Evolutionary conservation across 805 yeast genomes (phyloP), one percentile per base, ranked within the genome.

Genomic region (Barnettozyma sucrosica): DNA sequence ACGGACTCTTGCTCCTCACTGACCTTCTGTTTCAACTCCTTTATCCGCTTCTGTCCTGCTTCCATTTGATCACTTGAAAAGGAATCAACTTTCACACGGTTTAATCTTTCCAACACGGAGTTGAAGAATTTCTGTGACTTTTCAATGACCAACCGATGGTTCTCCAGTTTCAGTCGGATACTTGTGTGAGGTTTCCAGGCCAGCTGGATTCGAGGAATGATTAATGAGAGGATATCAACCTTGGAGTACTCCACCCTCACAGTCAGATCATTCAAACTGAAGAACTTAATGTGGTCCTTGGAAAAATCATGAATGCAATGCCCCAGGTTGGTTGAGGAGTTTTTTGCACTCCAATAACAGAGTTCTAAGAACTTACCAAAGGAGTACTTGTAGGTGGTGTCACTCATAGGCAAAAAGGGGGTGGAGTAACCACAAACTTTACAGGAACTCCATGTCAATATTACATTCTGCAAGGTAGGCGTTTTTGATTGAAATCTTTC

Each of bases 311-410:
- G 97, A 0, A 73, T 66, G 64, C 99, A 93, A 19, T 75, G 72
- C 1, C 83, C 85, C 46, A 75, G 66, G 2, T 81, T 84, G 6
- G 80, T 70, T 48, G 80, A 69, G 13, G 77, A 70, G 34, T 80
- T 68, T 18, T 69, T 71, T 32, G 71, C 66, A 47, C 85, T 78
- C 86, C 95, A 89, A 61, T 90, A 90, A 26, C 85, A 71, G 20
- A 90, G 69, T 67, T 93, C 98, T 21, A 93, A 69, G 61, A 86
- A 93, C 61, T 95, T 95, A 0, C 98, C 99, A 65, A 93, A 83
- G 0, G 98, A 92, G 53, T 82, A 83, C 58, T 83, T 89, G 83
- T 95, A 90, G 0, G 97, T 82, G 36, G 81, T 81, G 43, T 89
- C 92, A 56, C 86, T 85, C 83, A 95, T 80, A 18, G 87, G 86